Evolutionary conservation across 2,329 filamentous ascomycete species (phyloP).

Genomic region (Huntiella savannae): DNA sequence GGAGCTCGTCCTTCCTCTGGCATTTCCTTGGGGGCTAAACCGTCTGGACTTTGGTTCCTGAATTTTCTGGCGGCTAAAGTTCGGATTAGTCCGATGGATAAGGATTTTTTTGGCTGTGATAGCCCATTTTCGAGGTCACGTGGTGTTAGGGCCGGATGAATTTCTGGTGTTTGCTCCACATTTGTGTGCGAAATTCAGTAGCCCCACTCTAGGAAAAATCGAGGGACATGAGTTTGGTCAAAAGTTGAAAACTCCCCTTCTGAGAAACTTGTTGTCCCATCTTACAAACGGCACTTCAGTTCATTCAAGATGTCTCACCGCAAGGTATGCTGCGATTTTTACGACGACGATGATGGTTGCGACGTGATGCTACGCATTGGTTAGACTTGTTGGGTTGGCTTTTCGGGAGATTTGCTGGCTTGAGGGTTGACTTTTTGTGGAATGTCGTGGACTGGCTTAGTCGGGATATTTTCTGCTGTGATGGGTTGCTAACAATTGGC

Average conservation of each 20-base stretch:
- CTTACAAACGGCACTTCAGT: slow-evolving; percentile 11
- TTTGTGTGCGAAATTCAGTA: slow-evolving; percentile 5
- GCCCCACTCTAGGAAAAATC: slow-evolving; percentile 7
- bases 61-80: too few species aligned
- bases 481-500: slow-evolving; percentile 5
- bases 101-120: too few species aligned
- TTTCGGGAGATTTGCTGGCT: neutral
- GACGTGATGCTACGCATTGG: neutral
- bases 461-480: neutral
- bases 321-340: slow-evolving; percentile 11
- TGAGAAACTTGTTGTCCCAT: slow-evolving; percentile 8
- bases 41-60: too few species aligned
- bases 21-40: too few species aligned
- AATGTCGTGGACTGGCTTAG: neutral
- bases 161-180: slow-evolving; percentile 5
- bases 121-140: neutral
- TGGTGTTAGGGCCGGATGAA: slow-evolving; percentile 7
- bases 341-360: neutral
- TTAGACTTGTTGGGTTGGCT: neutral
- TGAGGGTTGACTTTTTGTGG: neutral
- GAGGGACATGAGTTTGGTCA: slow-evolving; percentile 7
- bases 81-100: too few species aligned
- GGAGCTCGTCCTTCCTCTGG: too few species aligned
- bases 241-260: slow-evolving; percentile 3
- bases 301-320: slow-evolving; percentile 13